Conservation (phyloP, 495 filamentous ascomycete genomes). For the Trichoderma asperelloides region DNA sequence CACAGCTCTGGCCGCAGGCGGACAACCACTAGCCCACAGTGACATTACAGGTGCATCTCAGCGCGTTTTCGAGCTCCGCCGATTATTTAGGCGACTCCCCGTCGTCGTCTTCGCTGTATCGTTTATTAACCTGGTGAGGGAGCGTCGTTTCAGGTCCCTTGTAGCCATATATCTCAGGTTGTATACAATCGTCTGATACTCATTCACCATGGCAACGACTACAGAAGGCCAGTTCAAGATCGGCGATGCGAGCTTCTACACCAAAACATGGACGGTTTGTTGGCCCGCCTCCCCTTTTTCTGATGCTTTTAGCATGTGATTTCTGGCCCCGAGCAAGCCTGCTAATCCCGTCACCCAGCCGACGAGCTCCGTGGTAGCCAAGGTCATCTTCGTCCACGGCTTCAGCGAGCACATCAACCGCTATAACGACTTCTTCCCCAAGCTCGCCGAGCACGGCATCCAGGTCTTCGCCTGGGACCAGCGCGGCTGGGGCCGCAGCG, state of each 20-base stretch:
- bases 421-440: conserved; percentile 59
- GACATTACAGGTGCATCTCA: not conserved
- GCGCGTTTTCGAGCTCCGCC: not conserved
- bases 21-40: not conserved
- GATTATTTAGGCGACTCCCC: not conserved
- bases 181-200: not conserved
- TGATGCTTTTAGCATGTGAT: not conserved
- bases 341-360: conserved; percentile 12
- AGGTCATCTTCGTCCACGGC: conserved; percentile 72
- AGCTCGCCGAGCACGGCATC: conserved; percentile 62
- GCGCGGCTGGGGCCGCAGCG: conserved; percentile 55
- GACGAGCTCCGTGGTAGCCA: conserved; percentile 44
- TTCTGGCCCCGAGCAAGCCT: not conserved
- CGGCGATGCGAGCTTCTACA: conserved; percentile 60
- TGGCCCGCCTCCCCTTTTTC: not conserved
- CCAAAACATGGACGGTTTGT: conserved; percentile 78
- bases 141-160: not conserved
- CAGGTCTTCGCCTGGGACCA: conserved; percentile 71
- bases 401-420: conserved; percentile 80
- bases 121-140: not conserved
- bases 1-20: not conserved
- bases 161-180: not conserved
- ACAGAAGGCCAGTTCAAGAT: conserved; percentile 42
- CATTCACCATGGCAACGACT: conserved; percentile 30
- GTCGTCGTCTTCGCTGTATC: not conserved